Base-by-base conservation (phyloP, 495 filamentous ascomycete genomes). In the Jackrogersella minutella region DNA sequence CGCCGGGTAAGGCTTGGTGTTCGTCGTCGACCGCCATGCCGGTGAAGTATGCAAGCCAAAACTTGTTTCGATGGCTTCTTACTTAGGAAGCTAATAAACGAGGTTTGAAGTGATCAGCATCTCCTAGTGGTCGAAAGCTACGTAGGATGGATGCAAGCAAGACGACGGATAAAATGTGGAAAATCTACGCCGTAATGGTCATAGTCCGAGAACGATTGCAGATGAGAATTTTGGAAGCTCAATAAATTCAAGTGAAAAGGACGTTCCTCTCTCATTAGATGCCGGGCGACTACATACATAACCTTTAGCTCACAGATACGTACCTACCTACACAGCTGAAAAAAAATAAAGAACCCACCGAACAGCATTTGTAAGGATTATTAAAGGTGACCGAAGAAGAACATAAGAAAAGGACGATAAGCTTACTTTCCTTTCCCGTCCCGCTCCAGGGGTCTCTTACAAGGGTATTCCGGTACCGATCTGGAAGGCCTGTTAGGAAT, bases 321-420 rank as follows among this genome's bases (percentile, higher is more conserved):
- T 49, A 49, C 26, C 7, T 13, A 17, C n/a, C 7, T 13, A 17
- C n/a, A 16, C 44, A 49, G 26, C 26, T 49, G 44, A 31, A 22
- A 3, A 11, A n/a, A n/a, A n/a, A n/a, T n/a, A n/a, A n/a, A n/a
- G n/a, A n/a, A n/a, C n/a, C n/a, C n/a, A n/a, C n/a, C n/a, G n/a
- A n/a, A 13, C 11, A 19, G 17, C 16, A 53, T 53, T 53, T 53
- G 50, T 53, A 53, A 53, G 50, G 50, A 53, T 53, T 53, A 53
- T 24, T 53, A 53, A 53, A 37, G 33, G n/a, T n/a, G n/a, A n/a
- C 2, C 6, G 33, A 36, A 9, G 2, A 9, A 36, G 22, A n/a
- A 13, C 16, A 14, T 31, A 14, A 26, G 24, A 30, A n/a, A 31
- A 49, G 44, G 30, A 53, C 47, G 37, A 46, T 55, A 46, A 49